Conservation (phyloP, 2,329 filamentous ascomycete species). For the Aureobasidium sp. region DNA sequence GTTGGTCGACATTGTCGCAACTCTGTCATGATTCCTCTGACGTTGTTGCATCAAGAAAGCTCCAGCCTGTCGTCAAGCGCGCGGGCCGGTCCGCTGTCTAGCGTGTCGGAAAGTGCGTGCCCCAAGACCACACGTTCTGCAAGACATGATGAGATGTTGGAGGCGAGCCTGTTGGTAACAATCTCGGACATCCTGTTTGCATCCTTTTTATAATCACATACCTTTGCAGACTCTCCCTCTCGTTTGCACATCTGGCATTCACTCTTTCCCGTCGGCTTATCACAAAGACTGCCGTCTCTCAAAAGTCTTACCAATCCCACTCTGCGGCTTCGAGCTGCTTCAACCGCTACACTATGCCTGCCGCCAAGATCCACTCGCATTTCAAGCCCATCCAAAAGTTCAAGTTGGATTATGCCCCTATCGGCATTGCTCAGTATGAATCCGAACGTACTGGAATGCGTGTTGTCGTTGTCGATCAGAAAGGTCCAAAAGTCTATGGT, state of each 20-base stretch:
- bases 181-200: neutral
- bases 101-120: neutral
- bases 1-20: conserved; percentile 4
- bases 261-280: neutral
- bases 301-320: neutral
- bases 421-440: conserved; percentile 88
- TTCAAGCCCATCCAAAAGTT: conserved; percentile 85
- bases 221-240: neutral
- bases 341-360: conserved; percentile 4
- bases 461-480: conserved; percentile 80
- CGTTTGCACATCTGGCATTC: neutral
- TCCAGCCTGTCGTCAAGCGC: conserved; percentile 1
- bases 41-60: neutral
- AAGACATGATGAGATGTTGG: neutral
- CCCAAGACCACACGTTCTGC: neutral
- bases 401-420: conserved; percentile 80
- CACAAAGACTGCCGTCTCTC: neutral
- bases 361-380: conserved; percentile 31
- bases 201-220: neutral
- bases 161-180: neutral
- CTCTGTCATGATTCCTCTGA: neutral
- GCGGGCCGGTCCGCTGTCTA: conserved; percentile 1
- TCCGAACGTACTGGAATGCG: conserved; percentile 92
- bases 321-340: neutral
- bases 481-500: conserved; percentile 86